These are phyloP conservation scores for Pyrus pyrifolia DNA, from an alignment of 306 rosid species.

Conservation along the genomic window DNA sequence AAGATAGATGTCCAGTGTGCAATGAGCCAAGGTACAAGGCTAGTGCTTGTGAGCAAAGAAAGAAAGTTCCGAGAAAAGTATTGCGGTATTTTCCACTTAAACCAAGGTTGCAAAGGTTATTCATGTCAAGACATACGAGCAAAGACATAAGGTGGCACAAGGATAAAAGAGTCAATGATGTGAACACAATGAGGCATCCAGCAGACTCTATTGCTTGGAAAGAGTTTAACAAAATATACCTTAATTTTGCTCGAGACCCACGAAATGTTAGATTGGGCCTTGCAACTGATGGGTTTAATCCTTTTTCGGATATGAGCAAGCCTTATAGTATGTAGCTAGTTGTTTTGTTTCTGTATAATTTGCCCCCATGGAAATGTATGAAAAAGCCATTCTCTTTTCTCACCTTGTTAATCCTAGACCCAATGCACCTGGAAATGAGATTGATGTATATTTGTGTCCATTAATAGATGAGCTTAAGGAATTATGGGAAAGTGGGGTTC, in stretches of 20 bases:
- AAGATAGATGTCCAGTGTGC: not conserved
- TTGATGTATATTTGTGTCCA: not conserved
- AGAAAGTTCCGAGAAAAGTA: not conserved
- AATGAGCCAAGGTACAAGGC: not conserved
- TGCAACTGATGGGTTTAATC: not conserved
- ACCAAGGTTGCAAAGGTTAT: not conserved
- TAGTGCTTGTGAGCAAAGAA: not conserved
- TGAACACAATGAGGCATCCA: not conserved
- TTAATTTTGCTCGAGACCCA: not conserved
- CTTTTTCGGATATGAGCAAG: not conserved
- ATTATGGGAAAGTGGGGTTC: not conserved
- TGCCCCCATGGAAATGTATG: not conserved
- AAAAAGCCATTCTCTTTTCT: not conserved
- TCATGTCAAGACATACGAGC: not conserved
- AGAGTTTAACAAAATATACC: not conserved
- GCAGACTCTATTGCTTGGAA: not conserved
- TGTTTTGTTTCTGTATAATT: not conserved
- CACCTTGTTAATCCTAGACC: not conserved
- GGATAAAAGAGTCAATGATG: not conserved
- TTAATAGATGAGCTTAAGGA: not conserved
- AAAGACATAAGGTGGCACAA: not conserved
- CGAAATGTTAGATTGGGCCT: slow-evolving; percentile 4
- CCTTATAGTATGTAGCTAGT: not conserved
- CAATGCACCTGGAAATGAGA: not conserved
- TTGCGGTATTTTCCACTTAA: not conserved